phyloP scores from a whole-genome alignment of 78 protist species.

The Dictyostelium firmibasis region DNA sequence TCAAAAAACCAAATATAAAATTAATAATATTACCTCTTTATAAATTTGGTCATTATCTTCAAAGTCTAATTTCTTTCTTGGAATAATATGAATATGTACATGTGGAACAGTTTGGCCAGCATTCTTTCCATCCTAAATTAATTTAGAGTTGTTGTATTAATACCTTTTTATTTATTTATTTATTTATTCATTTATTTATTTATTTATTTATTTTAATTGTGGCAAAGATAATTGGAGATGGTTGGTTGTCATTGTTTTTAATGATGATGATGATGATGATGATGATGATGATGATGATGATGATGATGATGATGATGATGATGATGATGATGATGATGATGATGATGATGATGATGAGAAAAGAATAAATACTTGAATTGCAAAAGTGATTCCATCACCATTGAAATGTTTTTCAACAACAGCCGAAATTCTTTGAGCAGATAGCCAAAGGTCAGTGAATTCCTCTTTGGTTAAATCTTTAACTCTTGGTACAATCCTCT shows the following conservation, averaged over 20 bases:
- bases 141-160: neutral
- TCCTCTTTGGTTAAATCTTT: constrained; percentile 74
- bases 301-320: too few species aligned
- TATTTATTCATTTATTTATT: too few species aligned
- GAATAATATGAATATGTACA: constrained; percentile 91
- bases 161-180: too few species aligned
- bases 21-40: neutral
- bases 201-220: too few species aligned
- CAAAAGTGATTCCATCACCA: constrained; percentile 69
- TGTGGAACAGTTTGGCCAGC: constrained; percentile 89
- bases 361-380: constrained; percentile 34
- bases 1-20: too few species aligned
- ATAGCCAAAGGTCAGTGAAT: constrained; percentile 61
- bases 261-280: too few species aligned
- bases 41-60: constrained; percentile 81
- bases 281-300: too few species aligned
- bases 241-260: too few species aligned
- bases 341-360: too few species aligned
- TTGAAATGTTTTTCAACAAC: constrained; percentile 61
- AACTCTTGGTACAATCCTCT: constrained; percentile 68
- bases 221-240: too few species aligned
- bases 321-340: too few species aligned
- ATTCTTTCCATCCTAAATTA: constrained; percentile 76
- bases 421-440: constrained; percentile 51
- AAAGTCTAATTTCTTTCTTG: constrained; percentile 78